A percentile compares a stretch with the other conserved stretches of the same genome.
Conservation (phyloP, 768 basidiomycete genomes). For the Lactarius pseudohatsudake region DNA sequence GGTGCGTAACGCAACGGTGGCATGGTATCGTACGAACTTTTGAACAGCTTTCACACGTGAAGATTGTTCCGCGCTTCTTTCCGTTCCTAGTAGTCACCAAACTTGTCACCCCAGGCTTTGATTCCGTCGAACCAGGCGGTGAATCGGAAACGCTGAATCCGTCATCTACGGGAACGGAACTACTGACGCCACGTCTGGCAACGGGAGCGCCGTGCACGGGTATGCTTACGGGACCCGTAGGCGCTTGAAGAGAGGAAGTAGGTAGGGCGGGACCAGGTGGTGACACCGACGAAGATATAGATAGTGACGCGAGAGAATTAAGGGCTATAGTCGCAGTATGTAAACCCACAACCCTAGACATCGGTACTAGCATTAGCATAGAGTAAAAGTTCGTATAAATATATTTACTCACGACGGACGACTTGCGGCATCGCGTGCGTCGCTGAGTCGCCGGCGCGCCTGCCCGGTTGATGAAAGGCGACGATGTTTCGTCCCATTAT, state of each 20-base stretch:
- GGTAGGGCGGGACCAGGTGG: slow-evolving; percentile 31
- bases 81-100: slow-evolving; percentile 41
- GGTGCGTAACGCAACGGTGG: not conserved
- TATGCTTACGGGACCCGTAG: slow-evolving; percentile 25
- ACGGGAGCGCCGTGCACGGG: slow-evolving; percentile 6
- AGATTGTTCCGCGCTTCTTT: slow-evolving; percentile 83
- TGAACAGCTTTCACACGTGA: slow-evolving; percentile 91
- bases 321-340: slow-evolving; percentile 41
- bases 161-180: slow-evolving; percentile 29
- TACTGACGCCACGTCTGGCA: slow-evolving; percentile 3
- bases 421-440: slow-evolving; percentile 74
- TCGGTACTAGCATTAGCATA: slow-evolving; percentile 8
- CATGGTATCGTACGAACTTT: slow-evolving; percentile 57
- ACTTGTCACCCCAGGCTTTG: slow-evolving; percentile 31
- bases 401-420: slow-evolving; percentile 63
- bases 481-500: slow-evolving; percentile 52
- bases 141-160: slow-evolving; percentile 27
- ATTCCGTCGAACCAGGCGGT: slow-evolving; percentile 23
- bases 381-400: slow-evolving; percentile 9
- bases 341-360: slow-evolving; percentile 38
- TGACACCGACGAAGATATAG: slow-evolving; percentile 40
- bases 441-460: slow-evolving; percentile 68
- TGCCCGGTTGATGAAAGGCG: slow-evolving; percentile 71
- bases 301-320: slow-evolving; percentile 44
- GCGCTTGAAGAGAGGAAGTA: slow-evolving; percentile 28